Percentiles rank a stretch among this genome's conserved stretches.
Evolutionary conservation across 176 grass and related monocot genomes (phyloP).

Genomic region (Pharus latifolius): DNA sequence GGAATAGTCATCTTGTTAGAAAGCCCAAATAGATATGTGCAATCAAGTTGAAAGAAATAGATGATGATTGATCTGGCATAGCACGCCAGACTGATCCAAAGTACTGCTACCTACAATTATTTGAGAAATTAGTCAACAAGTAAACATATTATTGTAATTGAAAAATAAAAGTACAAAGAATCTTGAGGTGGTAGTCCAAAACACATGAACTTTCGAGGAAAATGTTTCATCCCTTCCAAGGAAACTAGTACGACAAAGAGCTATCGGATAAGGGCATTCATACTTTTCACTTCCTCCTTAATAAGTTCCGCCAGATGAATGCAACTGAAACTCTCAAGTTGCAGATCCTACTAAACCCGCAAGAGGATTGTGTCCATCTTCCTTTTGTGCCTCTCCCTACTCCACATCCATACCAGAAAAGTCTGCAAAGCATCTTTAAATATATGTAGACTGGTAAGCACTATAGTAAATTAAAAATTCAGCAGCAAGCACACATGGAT

Average conservation of each 20-base stretch:
- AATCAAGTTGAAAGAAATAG: background rate
- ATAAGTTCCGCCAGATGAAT: background rate
- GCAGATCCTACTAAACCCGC: background rate
- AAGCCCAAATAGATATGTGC: background rate
- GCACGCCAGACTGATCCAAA: background rate
- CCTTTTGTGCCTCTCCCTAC: background rate
- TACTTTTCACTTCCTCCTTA: background rate
- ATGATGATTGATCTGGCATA: background rate
- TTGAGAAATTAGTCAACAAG: background rate
- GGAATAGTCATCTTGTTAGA: background rate
- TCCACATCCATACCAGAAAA: background rate
- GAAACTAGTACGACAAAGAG: background rate
- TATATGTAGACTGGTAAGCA: background rate
- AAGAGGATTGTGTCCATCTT: background rate
- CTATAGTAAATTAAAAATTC: background rate
- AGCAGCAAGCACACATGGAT: background rate
- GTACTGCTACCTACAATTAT: background rate
- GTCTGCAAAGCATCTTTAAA: background rate
- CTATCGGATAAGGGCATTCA: background rate
- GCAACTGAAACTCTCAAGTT: background rate
- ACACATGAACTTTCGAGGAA: background rate
- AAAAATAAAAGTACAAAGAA: background rate
- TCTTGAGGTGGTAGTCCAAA: background rate
- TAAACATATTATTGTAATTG: background rate
- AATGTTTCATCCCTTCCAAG: background rate